These are phyloP conservation scores for Apocynum venetum DNA, from an alignment of 257 asterid species.

Conservation along the genomic window DNA sequence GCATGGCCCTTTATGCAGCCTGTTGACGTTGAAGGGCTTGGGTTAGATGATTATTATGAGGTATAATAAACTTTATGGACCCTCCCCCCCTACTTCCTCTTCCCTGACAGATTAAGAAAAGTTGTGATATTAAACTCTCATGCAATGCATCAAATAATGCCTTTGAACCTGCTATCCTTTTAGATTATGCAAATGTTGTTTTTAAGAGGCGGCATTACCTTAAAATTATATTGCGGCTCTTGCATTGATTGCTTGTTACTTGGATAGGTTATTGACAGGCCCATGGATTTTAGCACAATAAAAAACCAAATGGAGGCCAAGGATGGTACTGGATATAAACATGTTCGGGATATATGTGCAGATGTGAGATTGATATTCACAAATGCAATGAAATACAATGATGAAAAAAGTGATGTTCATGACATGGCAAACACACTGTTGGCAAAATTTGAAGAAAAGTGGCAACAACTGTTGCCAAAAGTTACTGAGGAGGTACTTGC, in stretches of 20 bases:
- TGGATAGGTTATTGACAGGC: constrained; percentile 89
- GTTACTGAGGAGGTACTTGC: constrained; percentile 79
- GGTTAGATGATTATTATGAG: constrained; percentile 83
- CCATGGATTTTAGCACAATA: constrained; percentile 97
- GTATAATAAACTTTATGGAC: constrained; percentile 23
- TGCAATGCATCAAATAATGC: neutral
- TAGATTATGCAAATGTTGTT: neutral
- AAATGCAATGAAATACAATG: constrained; percentile 95
- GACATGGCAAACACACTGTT: constrained; percentile 64
- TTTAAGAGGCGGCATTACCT: neutral
- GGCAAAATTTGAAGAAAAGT: constrained; percentile 88
- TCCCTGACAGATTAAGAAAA: constrained; percentile 8
- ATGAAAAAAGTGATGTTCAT: constrained; percentile 80
- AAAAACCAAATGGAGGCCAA: constrained; percentile 96
- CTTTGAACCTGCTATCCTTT: neutral
- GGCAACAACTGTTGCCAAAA: constrained; percentile 83
- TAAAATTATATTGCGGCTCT: neutral
- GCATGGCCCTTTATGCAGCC: constrained; percentile 99
- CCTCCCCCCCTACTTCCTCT: neutral
- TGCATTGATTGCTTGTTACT: constrained; percentile 27
- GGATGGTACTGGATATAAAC: constrained; percentile 93
- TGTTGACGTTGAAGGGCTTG: constrained; percentile 94
- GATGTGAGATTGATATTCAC: constrained; percentile 71
- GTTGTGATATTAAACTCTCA: neutral
- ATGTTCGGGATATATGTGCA: constrained; percentile 72